Base-by-base conservation (phyloP, 352 stramenopile species). In the Globisporangium radiosum region DNA sequence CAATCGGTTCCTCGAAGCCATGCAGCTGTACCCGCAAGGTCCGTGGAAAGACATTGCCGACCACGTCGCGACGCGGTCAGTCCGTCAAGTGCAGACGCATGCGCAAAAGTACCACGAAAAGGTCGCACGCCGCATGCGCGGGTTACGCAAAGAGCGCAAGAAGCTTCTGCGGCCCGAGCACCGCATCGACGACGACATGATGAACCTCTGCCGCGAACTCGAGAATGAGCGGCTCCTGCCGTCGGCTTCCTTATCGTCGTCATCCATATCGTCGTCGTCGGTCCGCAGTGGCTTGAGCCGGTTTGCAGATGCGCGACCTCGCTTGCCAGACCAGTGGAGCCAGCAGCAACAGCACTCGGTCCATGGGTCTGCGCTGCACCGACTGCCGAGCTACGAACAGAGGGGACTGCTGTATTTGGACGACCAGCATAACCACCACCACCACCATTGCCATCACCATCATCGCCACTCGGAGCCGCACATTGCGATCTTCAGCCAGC, bases 41-140 rank as follows among this genome's bases (percentile, higher is more conserved):
- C 76, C 78, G 38, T 88, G 78, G 78, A 73, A 71, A 33, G 69
- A 66, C 10, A 56, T 88, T 15, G 74, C 74, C 3, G 70, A 64
- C n/a, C 63, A 72, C 54, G 67, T 88, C n/a, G 68, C 68, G 52
- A 85, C 76, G 11, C 74, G 78, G 45, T 76, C 68, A 40, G 74
- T 81, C 19, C 76, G 76, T 1, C 78, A 88, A 62, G 71, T 79
- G 50, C 76, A 84, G 44, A 88, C 78, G 1, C 78, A 88, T 59
- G 72, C 73, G 36, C 76, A 87, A 50, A 86, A 85, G 59, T 83
- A 80, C 56, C 71, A 82, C 38, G 76, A 89, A 39, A 85, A 85
- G 51, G 66, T 83, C 37, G 66, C 66, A 52, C 72, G 76, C 0
- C 70, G 72, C 14, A 69, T 78, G 56, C 72, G 68, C 7, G 74